Base-by-base conservation (phyloP, 805 yeast species). In the Jamesozyma gamospora region DNA sequence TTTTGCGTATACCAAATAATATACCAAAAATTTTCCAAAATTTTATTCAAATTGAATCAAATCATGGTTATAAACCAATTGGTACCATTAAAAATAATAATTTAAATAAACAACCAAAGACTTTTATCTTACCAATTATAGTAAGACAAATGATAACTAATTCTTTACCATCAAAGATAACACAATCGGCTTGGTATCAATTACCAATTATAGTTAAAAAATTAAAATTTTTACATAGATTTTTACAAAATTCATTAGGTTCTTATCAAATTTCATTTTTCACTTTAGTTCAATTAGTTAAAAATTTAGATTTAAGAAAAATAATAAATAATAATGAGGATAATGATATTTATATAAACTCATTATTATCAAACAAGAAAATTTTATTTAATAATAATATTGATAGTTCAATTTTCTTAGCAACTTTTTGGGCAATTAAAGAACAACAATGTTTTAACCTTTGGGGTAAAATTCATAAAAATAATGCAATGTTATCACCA, bases 1-100 rank as follows among this genome's bases (percentile, higher is more conserved):
- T 64, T 28, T 50, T 74, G 25, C 63, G 85, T 34, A 62, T 82
- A 10, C 87, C 88, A 1, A 48, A 55, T 31, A 43, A 51, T 1
- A 43, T 63, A 5, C 50, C 56, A 18, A 32, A 36, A 25, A 39
- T 44, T 2, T 39, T 42, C 38, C 46, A 13, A 32, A 33, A 17
- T 5, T 35, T 51, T 14, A 32, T 53, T n/a, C 41, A 47, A 28
- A 41, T 32, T 14, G 60, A 56, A 31, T 40, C 42, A 11, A 15
- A 26, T 8, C 50, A 52, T 12, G 54, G 48, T 4, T 53, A 48
- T 40, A 56, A 57, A 2, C 56, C 64, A 6, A 51, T 63, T 14
- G 67, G 66, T 30, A 52, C 60, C 0, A 48, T 58, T 1, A 47
- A 49, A 18, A 49, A 52, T 17, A 49, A 49, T 6, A 37, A 40